Conservation (phyloP, 108 stramenopile species). For the Conticribra guillardii region DNA sequence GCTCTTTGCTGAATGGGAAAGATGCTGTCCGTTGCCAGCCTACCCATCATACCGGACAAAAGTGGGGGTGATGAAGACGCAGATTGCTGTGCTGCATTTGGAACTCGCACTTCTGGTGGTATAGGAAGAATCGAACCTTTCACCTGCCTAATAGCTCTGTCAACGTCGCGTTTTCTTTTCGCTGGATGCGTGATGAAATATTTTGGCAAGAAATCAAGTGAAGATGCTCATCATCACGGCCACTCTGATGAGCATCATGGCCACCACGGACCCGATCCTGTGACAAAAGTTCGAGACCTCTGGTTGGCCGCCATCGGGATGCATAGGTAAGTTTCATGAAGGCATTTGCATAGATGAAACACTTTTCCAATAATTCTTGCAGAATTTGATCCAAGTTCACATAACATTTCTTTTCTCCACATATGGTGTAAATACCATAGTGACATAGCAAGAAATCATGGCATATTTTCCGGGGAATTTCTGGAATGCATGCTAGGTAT, state of each 20-base stretch:
- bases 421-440: no score
- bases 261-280: slow-evolving; percentile 43
- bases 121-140: slow-evolving; percentile 81
- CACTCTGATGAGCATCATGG: slow-evolving; percentile 15
- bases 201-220: slow-evolving; percentile 12
- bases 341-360: no score
- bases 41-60: no score
- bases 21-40: slow-evolving; percentile 72
- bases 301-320: slow-evolving; percentile 74
- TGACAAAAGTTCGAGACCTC: slow-evolving; percentile 53
- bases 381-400: no score
- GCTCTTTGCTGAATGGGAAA: slow-evolving; percentile 62
- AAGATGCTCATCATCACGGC: slow-evolving; percentile 20
- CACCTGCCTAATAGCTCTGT: slow-evolving; percentile 66
- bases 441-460: slow-evolving; percentile 65
- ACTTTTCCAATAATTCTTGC: no score
- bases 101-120: slow-evolving; percentile 66
- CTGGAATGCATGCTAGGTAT: slow-evolving; percentile 91
- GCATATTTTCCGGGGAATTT: slow-evolving; percentile 77
- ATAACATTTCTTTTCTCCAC: no score
- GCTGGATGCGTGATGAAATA: slow-evolving; percentile 33
- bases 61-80: no score
- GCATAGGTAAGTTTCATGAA: no score
- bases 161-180: slow-evolving; percentile 61
- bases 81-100: slow-evolving; percentile 55